A percentile compares a stretch with the other conserved stretches of the same genome.
phyloP scores from a whole-genome alignment of 768 basidiomycete species.

The Candolleomyces efflorescens region DNA sequence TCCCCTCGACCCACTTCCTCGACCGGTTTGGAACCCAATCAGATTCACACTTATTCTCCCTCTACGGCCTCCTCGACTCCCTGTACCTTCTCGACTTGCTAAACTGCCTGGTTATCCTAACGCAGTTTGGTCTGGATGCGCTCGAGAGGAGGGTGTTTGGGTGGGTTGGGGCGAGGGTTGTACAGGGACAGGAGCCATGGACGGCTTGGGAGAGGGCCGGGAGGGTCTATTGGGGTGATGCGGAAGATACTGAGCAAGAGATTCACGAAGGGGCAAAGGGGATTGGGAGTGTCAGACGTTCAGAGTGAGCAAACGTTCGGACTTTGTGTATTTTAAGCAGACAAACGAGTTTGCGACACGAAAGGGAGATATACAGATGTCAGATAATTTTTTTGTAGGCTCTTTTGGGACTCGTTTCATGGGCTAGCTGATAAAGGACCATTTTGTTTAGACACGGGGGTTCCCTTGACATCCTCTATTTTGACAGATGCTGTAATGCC shows the following conservation, averaged over 20 bases:
- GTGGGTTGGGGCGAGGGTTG: constrained; percentile 38
- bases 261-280: neutral
- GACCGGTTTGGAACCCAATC: constrained; percentile 11
- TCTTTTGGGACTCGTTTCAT: too few relatives aligned
- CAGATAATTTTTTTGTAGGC: too few relatives aligned
- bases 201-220: constrained; percentile 38
- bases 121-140: constrained; percentile 23
- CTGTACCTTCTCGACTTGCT: constrained; percentile 1
- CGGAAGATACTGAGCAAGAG: neutral
- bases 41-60: too few relatives aligned
- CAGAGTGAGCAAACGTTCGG: neutral
- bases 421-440: too few relatives aligned
- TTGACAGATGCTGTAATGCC: too few relatives aligned
- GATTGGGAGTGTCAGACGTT: neutral
- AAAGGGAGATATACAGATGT: too few relatives aligned
- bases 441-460: too few relatives aligned
- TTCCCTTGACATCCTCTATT: too few relatives aligned
- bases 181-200: constrained; percentile 55
- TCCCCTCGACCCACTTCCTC: constrained; percentile 16
- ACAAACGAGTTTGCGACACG: too few relatives aligned
- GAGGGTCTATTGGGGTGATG: constrained; percentile 1
- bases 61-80: neutral
- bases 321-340: neutral
- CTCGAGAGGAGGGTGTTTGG: constrained; percentile 38
- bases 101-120: constrained; percentile 18